Evolutionary conservation across 306 rosid species (phyloP), one percentile per base, ranked within the genome.

Genomic region (Pterocarpus santalinus): DNA sequence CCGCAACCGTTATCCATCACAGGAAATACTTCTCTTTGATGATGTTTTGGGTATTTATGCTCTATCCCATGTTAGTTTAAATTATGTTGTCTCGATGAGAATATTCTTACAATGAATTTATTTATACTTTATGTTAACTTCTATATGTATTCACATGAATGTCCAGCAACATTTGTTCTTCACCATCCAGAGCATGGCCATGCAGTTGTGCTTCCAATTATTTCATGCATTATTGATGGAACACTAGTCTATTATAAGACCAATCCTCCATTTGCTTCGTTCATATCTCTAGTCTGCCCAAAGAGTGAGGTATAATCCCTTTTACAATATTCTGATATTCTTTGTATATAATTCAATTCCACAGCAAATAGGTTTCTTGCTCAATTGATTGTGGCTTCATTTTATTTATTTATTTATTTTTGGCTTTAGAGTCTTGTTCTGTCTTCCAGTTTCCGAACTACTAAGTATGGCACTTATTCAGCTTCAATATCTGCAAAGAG

Each of bases 151-250:
- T 86, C 65, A 33, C 85, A 22, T 88, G 66, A 64, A 8, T 32
- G 60, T 91, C 83, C 97, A 95, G 99, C 99, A 8, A 90, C 90
- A 38, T 93, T 95, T 91, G 95, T 95, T 38, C 95, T 93, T 86
- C 93, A 95, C 83, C 99, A 95, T 88, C 99, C 99, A 10, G 99
- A 95, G 91, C 97, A 95, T 44, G 99, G 99, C 65, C 98, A 95
- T 82, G 95, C 97, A 51, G 95, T 95, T 80, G 90, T 95, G 47
- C 98, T 91, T 87, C 99, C 99, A 75, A 90, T 95, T 62, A 95
- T 95, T 91, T 95, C 99, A 12, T 90, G 94, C 69, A 90, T 95
- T 76, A 90, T 95, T 82, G 97, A 95, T 82, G 99, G 97, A 47
- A 82, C 91, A 8, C 82, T 95, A 76, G 90, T 83, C 77, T 95